Conservation (phyloP, 768 basidiomycete species). For the Suillus placidus region DNA sequence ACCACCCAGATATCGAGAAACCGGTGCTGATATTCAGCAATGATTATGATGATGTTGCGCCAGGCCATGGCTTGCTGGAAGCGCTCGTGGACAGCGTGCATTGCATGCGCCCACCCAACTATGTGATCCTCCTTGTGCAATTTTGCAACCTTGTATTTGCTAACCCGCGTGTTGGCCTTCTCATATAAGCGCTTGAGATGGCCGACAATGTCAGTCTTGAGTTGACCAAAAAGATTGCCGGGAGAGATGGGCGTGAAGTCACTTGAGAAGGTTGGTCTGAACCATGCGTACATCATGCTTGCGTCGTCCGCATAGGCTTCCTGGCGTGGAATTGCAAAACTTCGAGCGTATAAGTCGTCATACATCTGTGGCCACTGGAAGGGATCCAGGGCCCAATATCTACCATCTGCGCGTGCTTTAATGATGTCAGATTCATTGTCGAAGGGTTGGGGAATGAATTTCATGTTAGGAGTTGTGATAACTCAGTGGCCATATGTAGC, state of each 20-base stretch:
- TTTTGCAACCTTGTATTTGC: neutral
- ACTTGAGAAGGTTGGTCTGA: neutral
- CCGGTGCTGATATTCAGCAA: neutral
- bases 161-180: neutral
- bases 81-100: neutral
- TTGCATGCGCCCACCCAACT: neutral
- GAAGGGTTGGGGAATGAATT: neutral
- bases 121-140: neutral
- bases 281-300: neutral
- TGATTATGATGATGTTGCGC: neutral
- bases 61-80: conserved; percentile 3
- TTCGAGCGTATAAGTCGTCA: neutral
- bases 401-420: neutral
- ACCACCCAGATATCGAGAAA: neutral
- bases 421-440: neutral
- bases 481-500: neutral
- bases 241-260: neutral
- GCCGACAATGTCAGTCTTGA: neutral
- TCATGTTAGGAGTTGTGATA: neutral
- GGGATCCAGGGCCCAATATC: neutral
- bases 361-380: neutral
- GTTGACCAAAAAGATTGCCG: neutral
- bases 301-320: neutral
- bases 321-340: neutral
- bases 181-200: neutral